Evolutionary conservation across 1,284 basidiomycete species (phyloP).

Genomic region (Trichosporon ovoides): DNA sequence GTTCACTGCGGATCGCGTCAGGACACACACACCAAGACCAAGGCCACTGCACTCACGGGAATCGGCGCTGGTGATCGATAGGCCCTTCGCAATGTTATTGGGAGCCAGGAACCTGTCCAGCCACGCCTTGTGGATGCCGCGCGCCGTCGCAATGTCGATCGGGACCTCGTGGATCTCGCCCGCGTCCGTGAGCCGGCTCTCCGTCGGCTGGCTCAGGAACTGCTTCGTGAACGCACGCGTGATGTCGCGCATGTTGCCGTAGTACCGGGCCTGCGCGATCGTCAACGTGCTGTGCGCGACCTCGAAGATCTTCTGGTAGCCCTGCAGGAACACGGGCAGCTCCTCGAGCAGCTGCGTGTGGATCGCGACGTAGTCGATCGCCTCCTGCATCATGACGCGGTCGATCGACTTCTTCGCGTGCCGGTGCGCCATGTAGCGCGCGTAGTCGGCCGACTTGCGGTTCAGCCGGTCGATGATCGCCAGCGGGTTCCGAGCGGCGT

Average conservation of each 20-base stretch:
- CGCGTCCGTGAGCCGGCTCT: slow-evolving; percentile 7
- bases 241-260: slow-evolving; percentile 22
- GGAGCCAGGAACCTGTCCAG: slow-evolving; percentile 13
- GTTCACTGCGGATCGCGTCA: not conserved
- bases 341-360: slow-evolving; percentile 49
- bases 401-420: slow-evolving; percentile 34
- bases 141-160: slow-evolving; percentile 11
- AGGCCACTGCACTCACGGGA: not conserved
- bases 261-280: slow-evolving; percentile 38
- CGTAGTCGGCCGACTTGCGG: slow-evolving; percentile 40
- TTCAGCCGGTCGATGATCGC: slow-evolving; percentile 41
- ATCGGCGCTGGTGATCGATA: slow-evolving; percentile 1
- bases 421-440: slow-evolving; percentile 31
- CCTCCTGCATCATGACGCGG: slow-evolving; percentile 32
- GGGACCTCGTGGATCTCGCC: slow-evolving; percentile 8
- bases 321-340: slow-evolving; percentile 45
- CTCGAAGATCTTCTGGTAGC: slow-evolving; percentile 41
- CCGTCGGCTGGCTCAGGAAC: slow-evolving; percentile 14
- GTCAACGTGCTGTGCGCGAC: slow-evolving; percentile 38
- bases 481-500: slow-evolving; percentile 38
- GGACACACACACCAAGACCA: not conserved
- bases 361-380: slow-evolving; percentile 45
- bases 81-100: slow-evolving; percentile 6
- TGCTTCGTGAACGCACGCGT: slow-evolving; percentile 23
- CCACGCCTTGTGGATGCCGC: slow-evolving; percentile 20